Conservation (phyloP, 768 basidiomycete genomes). For the Hygrophorus pudorinus region DNA sequence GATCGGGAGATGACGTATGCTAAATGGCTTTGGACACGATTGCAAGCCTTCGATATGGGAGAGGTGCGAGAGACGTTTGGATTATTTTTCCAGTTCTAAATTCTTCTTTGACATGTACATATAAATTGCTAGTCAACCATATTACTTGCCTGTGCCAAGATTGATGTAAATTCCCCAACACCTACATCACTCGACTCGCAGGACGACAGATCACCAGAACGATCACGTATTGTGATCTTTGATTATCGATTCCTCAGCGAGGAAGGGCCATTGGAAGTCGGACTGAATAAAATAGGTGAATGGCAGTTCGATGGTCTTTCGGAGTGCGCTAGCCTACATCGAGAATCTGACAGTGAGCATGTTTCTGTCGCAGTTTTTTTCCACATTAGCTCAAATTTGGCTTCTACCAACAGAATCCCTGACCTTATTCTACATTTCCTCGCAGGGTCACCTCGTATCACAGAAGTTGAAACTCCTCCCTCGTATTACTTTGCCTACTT, state of each 20-base stretch:
- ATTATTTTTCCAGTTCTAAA: background rate
- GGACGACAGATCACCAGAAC: conserved; percentile 24
- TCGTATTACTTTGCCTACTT: conserved; percentile 11
- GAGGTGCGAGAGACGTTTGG: conserved; percentile 23
- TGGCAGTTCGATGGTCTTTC: conserved; percentile 45
- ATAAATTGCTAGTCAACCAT: conserved; percentile 24
- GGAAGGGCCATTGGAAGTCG: conserved; percentile 21
- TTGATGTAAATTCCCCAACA: conserved; percentile 25
- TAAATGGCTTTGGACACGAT: conserved; percentile 33
- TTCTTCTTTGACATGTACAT: conserved; percentile 6
- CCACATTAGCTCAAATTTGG: conserved; percentile 6
- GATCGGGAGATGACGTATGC: conserved; percentile 23
- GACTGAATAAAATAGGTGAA: conserved; percentile 39
- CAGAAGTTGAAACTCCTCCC: conserved; percentile 29
- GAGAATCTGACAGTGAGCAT: conserved; percentile 34
- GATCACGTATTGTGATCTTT: conserved; percentile 30
- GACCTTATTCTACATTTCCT: conserved; percentile 31
- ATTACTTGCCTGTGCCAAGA: conserved; percentile 37
- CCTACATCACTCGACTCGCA: conserved; percentile 20
- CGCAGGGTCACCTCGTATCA: conserved; percentile 33
- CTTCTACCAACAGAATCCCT: conserved; percentile 23
- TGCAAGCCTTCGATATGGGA: conserved; percentile 26
- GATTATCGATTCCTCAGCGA: conserved; percentile 23
- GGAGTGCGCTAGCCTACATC: conserved; percentile 33
- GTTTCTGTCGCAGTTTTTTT: background rate